A percentile compares a stretch with the other conserved stretches of the same genome.
phyloP scores from a whole-genome alignment of 2,329 filamentous ascomycete genomes.

The Alternaria triticina region DNA sequence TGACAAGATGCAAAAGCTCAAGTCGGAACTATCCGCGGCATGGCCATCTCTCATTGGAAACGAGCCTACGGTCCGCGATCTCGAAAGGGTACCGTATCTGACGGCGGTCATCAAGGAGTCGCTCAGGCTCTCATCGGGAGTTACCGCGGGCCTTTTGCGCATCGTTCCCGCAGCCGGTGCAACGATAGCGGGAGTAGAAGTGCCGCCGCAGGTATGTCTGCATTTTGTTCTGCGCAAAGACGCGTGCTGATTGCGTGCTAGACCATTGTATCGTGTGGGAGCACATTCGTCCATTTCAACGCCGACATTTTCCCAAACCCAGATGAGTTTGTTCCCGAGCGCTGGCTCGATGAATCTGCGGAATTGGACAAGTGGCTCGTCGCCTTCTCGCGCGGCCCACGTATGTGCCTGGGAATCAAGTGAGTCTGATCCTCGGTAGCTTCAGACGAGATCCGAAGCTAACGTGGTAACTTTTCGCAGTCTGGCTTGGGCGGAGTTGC shows the following conservation, averaged over 20 bases:
- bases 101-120: constrained; percentile 51
- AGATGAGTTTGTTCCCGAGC: constrained; percentile 37
- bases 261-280: constrained; percentile 38
- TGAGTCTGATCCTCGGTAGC: constrained; percentile 10
- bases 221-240: neutral
- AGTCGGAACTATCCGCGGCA: constrained; percentile 45
- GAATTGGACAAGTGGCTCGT: constrained; percentile 40
- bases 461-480: constrained; percentile 8
- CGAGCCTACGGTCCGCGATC: constrained; percentile 38
- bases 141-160: constrained; percentile 33
- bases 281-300: constrained; percentile 45
- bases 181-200: constrained; percentile 21
- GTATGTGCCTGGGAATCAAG: constrained; percentile 44
- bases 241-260: constrained; percentile 1
- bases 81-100: constrained; percentile 47
- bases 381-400: constrained; percentile 44
- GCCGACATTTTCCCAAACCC: constrained; percentile 39
- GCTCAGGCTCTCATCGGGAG: constrained; percentile 46
- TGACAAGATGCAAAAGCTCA: constrained; percentile 41
- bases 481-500: constrained; percentile 45
- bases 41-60: constrained; percentile 45
- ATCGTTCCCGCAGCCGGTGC: constrained; percentile 32
- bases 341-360: constrained; percentile 35
- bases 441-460: neutral
- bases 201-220: constrained; percentile 30